Base-by-base conservation (phyloP, 495 filamentous ascomycete species). In the Immersiella caudata region DNA sequence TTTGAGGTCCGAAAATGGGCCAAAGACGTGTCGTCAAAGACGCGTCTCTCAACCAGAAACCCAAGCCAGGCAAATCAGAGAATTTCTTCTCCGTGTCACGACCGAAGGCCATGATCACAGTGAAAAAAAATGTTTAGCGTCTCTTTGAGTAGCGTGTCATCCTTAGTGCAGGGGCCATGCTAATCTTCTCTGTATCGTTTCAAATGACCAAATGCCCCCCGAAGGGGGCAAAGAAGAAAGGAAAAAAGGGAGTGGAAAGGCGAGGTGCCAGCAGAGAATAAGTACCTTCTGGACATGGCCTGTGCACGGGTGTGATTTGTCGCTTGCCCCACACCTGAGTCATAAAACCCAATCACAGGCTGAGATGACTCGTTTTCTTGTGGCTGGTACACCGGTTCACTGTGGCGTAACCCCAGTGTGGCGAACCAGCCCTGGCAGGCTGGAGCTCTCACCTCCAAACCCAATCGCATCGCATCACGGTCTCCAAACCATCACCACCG, bases 121-220 rank as follows among this genome's bases (percentile, higher is more conserved):
- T 55, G 65, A 62, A 62, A 67, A 33, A 62, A 67, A 67, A 55
- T 62, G 57, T 60, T 66, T 89, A 90, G 89, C 89, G 88, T 91
- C 90, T 92, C 91, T 93, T 92, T 93, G 90, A 91, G 91, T 90
- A 91, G 90, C 90, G 91, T 95, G 91, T 95, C 92, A 94, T 94
- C 92, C 93, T 95, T 94, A 94, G 91, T 94, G 91, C 93, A 97
- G 93, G 93, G 93, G 91, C 93, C 91, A 96, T 95, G 93, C 92
- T 96, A 94, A 92, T 93, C 88, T 92, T 93, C 89, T 93, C 88
- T 91, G 76, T 78, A 74, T 73, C 72, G 75, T 74, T 78, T 74
- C 74, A 78, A 73, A 74, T 78, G 76, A 77, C 76, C 76, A 77
- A 72, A 75, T 77, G 71, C 67, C 71, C 73, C 74, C 57, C 57